Conservation (phyloP, 495 filamentous ascomycete species). For the Aspergillus leporis region DNA sequence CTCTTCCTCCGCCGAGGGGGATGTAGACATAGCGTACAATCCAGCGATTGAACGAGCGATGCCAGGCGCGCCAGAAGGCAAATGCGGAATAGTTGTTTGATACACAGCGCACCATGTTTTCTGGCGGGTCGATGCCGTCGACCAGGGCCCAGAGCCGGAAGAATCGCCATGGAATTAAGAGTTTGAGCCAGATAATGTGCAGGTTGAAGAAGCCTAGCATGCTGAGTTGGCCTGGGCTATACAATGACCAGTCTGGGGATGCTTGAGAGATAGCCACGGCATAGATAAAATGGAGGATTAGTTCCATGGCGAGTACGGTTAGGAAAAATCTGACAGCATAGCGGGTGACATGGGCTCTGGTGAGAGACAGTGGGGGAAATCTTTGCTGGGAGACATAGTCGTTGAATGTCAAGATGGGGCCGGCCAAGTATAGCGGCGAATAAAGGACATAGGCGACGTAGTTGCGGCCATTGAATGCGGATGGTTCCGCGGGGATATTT, state of each 20-base stretch:
- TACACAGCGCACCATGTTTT: conserved; percentile 98
- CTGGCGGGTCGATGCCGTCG: conserved; percentile 90
- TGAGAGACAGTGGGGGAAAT: conserved; percentile 69
- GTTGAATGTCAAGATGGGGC: conserved; percentile 96
- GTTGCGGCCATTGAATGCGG: conserved; percentile 75
- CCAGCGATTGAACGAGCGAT: conserved; percentile 93
- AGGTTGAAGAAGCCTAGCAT: conserved; percentile 97
- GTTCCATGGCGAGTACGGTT: conserved; percentile 84
- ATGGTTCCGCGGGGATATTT: conserved; percentile 64
- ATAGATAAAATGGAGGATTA: conserved; percentile 93
- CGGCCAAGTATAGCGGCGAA: conserved; percentile 87
- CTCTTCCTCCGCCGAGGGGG: conserved; percentile 73
- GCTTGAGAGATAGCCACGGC: conserved; percentile 89
- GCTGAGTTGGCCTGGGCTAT: conserved; percentile 84
- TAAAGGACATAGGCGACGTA: conserved; percentile 89
- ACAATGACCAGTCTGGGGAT: conserved; percentile 73
- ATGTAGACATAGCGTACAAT: conserved; percentile 92
- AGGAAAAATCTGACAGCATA: conserved; percentile 87
- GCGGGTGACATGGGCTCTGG: conserved; percentile 61
- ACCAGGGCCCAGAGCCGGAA: conserved; percentile 93
- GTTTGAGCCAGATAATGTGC: conserved; percentile 96
- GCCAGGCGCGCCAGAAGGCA: conserved; percentile 97
- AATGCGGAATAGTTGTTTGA: conserved; percentile 89
- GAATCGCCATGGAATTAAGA: conserved; percentile 94
- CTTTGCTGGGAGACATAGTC: conserved; percentile 90